Percentiles rank a stretch among this genome's conserved stretches.
Evolutionary conservation across 306 rosid species (phyloP).

Genomic region (Cotoneaster glaucophyllus): DNA sequence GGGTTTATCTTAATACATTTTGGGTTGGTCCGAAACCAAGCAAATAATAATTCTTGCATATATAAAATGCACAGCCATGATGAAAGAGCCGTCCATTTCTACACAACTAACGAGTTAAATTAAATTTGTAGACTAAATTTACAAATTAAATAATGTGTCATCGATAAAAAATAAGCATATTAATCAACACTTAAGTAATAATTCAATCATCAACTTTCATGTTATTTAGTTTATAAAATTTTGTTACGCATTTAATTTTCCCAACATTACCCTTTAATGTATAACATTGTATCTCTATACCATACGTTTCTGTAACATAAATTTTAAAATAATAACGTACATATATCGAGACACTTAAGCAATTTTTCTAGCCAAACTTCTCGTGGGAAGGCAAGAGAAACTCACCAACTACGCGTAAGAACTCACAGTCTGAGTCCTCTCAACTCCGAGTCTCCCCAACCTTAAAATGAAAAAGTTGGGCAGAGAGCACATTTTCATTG

Average conservation of each 20-base stretch:
- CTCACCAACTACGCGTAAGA: constrained; percentile 36
- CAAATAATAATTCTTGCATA: neutral
- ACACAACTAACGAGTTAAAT: neutral
- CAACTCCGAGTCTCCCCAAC: constrained; percentile 12
- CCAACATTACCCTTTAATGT: constrained; percentile 2
- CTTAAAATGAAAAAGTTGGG: neutral
- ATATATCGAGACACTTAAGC: constrained; percentile 37
- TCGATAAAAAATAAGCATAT: rapidly evolving
- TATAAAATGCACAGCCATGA: neutral
- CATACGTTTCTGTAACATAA: constrained; percentile 29
- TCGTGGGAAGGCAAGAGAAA: constrained; percentile 2
- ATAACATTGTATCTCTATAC: constrained; percentile 16
- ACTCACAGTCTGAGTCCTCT: constrained; percentile 11
- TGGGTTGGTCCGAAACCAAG: neutral
- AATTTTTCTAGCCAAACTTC: constrained; percentile 21
- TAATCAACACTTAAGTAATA: too few species aligned
- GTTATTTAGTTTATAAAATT: too few species aligned
- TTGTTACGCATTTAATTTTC: too few species aligned
- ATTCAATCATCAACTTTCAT: too few species aligned
- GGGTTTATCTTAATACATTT: neutral
- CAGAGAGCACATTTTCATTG: constrained; percentile 9
- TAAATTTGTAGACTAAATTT: too few species aligned
- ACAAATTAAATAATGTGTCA: too few species aligned
- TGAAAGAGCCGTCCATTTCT: neutral
- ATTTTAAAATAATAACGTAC: constrained; percentile 13